A percentile compares a stretch with the other conserved stretches of the same genome.
phyloP scores from a whole-genome alignment of 352 stramenopile species.

The Pythium plurisporium region DNA sequence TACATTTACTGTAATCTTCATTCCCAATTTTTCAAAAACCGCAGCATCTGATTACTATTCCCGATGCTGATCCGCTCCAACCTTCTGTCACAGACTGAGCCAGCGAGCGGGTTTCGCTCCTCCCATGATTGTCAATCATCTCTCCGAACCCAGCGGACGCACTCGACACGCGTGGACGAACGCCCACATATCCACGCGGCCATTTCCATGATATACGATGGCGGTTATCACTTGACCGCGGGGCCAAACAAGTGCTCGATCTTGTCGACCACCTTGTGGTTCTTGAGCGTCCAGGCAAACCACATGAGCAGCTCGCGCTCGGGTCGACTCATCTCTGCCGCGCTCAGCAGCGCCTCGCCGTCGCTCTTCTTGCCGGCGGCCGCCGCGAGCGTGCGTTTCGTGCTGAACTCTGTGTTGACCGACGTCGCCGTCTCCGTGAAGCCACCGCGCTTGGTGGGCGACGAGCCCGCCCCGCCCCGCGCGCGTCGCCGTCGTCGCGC shows the following conservation, averaged over 20 bases:
- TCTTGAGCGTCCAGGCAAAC: conserved; percentile 51
- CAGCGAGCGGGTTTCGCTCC: too few species aligned
- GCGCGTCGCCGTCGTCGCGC: neutral
- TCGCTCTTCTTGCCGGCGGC: neutral
- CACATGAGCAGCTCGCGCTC: conserved; percentile 47
- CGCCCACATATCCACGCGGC: neutral
- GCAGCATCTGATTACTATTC: neutral
- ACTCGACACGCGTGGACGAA: neutral
- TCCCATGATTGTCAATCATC: too few species aligned
- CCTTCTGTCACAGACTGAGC: too few species aligned
- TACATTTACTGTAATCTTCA: neutral
- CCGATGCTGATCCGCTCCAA: neutral
- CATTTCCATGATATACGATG: too few species aligned
- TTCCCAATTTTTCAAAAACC: too few species aligned
- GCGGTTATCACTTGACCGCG: conserved; percentile 5
- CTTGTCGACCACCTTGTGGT: conserved; percentile 41
- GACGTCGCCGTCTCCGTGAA: neutral
- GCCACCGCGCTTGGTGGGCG: neutral
- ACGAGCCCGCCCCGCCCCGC: neutral
- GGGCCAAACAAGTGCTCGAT: conserved; percentile 26
- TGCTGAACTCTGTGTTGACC: conserved; percentile 5
- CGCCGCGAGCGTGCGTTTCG: conserved; percentile 1
- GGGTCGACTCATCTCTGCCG: conserved; percentile 28
- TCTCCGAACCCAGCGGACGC: too few species aligned
- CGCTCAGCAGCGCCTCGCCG: neutral